Conservation (phyloP, 345 rosid genomes). For the Pistacia vera region DNA sequence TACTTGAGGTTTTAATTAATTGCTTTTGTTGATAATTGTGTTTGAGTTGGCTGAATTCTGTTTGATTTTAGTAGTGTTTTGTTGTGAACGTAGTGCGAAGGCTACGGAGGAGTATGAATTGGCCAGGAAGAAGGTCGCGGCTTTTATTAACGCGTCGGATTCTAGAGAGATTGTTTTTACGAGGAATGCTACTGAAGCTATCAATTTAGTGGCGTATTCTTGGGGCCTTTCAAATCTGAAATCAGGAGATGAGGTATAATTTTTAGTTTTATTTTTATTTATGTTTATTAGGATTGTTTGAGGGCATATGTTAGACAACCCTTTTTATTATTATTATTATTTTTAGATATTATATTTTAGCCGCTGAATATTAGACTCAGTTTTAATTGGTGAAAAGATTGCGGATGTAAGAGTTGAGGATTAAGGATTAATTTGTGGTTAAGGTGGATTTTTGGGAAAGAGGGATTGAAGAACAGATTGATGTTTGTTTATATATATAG, state of each 20-base stretch:
- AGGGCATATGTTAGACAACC: too few species aligned
- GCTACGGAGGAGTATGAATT: conserved; percentile 92
- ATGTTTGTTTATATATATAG: neutral
- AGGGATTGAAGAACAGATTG: neutral
- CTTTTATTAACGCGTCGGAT: conserved; percentile 76
- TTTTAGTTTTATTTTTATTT: neutral
- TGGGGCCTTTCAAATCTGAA: conserved; percentile 83
- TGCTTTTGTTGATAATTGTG: neutral
- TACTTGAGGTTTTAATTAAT: conserved; percentile 54
- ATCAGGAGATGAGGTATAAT: conserved; percentile 74
- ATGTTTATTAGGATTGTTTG: neutral
- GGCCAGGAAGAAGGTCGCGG: conserved; percentile 88
- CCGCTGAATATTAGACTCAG: too few species aligned
- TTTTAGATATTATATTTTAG: too few species aligned
- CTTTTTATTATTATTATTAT: neutral
- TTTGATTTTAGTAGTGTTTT: neutral
- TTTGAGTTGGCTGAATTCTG: neutral
- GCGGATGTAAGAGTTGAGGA: too few species aligned
- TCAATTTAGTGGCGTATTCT: conserved; percentile 83
- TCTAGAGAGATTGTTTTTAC: conserved; percentile 83
- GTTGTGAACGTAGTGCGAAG: conserved; percentile 55
- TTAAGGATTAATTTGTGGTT: too few species aligned
- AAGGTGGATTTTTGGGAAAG: neutral
- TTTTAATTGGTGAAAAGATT: too few species aligned
- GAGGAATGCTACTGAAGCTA: conserved; percentile 95